These are phyloP conservation scores for Onygenales sp. DNA, from an alignment of 2,329 filamentous ascomycete species.

Conservation along the genomic window DNA sequence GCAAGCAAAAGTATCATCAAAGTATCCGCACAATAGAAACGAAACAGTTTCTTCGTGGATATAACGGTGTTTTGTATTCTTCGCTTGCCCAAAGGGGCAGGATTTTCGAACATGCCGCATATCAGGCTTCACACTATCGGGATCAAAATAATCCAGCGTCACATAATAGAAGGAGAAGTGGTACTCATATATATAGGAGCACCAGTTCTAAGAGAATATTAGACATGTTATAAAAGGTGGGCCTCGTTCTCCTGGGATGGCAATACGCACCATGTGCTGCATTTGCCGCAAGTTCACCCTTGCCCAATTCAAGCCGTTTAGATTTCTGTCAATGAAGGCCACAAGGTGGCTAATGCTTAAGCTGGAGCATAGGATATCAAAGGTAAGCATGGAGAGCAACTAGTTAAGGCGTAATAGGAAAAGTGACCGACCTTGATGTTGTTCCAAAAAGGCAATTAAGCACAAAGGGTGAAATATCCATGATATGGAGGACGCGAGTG, in stretches of 20 bases:
- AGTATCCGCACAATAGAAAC: conserved; percentile 3
- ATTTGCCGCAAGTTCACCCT: conserved; percentile 4
- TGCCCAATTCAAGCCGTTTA: conserved; percentile 5
- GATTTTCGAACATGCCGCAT: conserved; percentile 5
- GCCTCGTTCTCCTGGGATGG: neutral
- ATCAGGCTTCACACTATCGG: conserved; percentile 4
- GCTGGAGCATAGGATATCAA: neutral
- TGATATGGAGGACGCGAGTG: neutral
- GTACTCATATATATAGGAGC: conserved; percentile 7
- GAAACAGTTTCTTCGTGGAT: conserved; percentile 7
- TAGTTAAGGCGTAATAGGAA: neutral
- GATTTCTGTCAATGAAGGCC: conserved; percentile 2
- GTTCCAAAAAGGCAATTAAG: conserved; percentile 5
- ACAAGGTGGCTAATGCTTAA: conserved; percentile 1
- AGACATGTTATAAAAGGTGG: neutral
- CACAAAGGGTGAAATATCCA: conserved; percentile 5
- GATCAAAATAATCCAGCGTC: conserved; percentile 1
- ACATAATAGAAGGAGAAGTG: conserved; percentile 8
- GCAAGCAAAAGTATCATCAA: conserved; percentile 5
- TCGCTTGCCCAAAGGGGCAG: conserved; percentile 1
- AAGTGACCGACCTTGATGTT: neutral
- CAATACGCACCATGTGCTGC: conserved; percentile 3
- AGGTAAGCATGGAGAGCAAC: neutral
- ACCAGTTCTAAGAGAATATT: neutral
- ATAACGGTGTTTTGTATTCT: conserved; percentile 3